These are phyloP conservation scores for Fonsecaea monophora DNA, from an alignment of 2,329 filamentous ascomycete species.

Conservation along the genomic window DNA sequence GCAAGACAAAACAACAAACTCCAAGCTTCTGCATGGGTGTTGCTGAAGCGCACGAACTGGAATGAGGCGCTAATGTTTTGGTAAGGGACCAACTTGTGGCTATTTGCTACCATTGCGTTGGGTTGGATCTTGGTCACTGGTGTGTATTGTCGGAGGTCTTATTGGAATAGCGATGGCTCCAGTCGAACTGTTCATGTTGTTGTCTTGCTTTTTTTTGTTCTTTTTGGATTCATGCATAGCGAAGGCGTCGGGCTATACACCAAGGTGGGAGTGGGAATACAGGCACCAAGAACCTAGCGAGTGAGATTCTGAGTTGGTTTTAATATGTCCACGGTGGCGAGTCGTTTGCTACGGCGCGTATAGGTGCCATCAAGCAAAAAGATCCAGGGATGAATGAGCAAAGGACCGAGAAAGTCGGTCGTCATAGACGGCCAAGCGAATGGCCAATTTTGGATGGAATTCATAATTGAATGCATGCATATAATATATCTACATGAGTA, in stretches of 20 bases:
- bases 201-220: background rate
- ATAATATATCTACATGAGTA: too few relatives aligned
- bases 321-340: background rate
- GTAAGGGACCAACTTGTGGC: background rate
- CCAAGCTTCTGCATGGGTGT: background rate
- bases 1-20: background rate
- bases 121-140: background rate
- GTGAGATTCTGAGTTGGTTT: background rate
- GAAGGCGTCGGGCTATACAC: slow-evolving; percentile 1
- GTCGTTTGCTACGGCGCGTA: background rate
- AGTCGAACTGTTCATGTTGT: background rate
- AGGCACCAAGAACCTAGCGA: background rate
- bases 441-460: too few relatives aligned
- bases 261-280: background rate
- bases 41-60: background rate
- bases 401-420: background rate
- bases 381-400: background rate
- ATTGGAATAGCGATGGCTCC: background rate
- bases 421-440: background rate
- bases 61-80: background rate
- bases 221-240: slow-evolving; percentile 3
- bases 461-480: too few relatives aligned
- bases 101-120: background rate
- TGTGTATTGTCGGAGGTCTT: background rate
- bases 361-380: too few relatives aligned